phyloP scores from a whole-genome alignment of 140 eudicot species.

The Senecio squalidus region DNA sequence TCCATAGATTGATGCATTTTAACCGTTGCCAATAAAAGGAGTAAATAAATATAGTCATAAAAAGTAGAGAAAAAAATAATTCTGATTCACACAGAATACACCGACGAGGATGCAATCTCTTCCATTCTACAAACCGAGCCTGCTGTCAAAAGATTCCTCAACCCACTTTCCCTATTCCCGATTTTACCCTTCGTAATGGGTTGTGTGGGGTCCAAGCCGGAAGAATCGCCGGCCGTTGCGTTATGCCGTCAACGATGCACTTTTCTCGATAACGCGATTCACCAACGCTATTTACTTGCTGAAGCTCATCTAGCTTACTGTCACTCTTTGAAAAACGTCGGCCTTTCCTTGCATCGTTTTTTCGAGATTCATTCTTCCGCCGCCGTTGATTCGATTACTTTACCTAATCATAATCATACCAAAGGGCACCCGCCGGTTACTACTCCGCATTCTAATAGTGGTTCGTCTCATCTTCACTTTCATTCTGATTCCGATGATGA shows the following conservation, averaged over 20 bases:
- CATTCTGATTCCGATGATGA: slow-evolving; percentile 52
- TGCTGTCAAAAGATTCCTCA: too few relatives aligned
- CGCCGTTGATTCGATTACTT: slow-evolving; percentile 27
- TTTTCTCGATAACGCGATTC: slow-evolving; percentile 68
- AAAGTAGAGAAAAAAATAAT: too few relatives aligned
- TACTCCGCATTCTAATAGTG: slow-evolving; percentile 52
- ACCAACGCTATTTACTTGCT: slow-evolving; percentile 61
- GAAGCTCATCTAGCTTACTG: slow-evolving; percentile 76
- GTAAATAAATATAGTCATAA: too few relatives aligned
- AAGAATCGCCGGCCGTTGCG: slow-evolving; percentile 82
- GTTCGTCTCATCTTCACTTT: slow-evolving; percentile 70
- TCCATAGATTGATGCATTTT: too few relatives aligned
- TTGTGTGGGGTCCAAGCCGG: slow-evolving; percentile 77
- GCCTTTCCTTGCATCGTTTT: slow-evolving; percentile 62
- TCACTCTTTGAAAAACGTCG: slow-evolving; percentile 59
- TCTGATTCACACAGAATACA: too few relatives aligned
- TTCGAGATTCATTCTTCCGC: slow-evolving; percentile 40
- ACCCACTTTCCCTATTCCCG: too few relatives aligned
- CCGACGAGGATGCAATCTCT: too few relatives aligned
- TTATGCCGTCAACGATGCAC: slow-evolving; percentile 64
- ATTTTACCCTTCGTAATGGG: slow-evolving; percentile 45
- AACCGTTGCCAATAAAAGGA: too few relatives aligned
- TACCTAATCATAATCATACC: slow-evolving; percentile 10
- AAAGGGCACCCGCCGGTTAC: too few relatives aligned
- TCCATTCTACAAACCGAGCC: too few relatives aligned